Conservation (phyloP, 768 basidiomycete species). For the Rhizopogon vinicolor region DNA sequence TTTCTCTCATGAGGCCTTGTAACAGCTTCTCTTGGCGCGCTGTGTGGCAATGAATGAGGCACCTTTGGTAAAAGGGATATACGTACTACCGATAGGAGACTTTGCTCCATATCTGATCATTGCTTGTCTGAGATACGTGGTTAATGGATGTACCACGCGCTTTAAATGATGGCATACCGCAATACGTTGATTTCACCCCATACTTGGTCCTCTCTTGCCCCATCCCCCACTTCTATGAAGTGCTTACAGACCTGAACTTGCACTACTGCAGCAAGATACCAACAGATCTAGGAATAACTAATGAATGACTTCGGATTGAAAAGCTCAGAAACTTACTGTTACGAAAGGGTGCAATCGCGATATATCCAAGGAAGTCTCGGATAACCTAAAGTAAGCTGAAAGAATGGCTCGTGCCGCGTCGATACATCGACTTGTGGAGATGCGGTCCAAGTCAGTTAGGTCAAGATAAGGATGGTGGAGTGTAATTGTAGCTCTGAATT, state of each 20-base stretch:
- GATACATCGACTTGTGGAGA: constrained; percentile 69
- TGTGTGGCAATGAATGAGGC: constrained; percentile 24
- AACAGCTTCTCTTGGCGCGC: constrained; percentile 80
- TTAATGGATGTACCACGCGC: constrained; percentile 2
- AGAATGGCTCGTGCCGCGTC: constrained; percentile 73
- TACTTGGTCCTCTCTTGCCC: constrained; percentile 65
- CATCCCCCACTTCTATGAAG: constrained; percentile 78
- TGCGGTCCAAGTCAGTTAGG: constrained; percentile 57
- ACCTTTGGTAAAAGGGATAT: neutral
- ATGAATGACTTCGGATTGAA: constrained; percentile 9
- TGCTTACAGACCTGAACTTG: constrained; percentile 85
- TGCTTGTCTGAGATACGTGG: constrained; percentile 50
- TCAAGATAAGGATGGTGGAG: constrained; percentile 83
- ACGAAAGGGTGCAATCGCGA: constrained; percentile 79
- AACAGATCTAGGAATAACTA: constrained; percentile 59
- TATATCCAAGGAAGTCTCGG: constrained; percentile 80
- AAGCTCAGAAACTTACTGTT: constrained; percentile 46
- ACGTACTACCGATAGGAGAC: constrained; percentile 81
- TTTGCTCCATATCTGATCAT: constrained; percentile 78
- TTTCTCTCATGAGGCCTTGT: constrained; percentile 82
- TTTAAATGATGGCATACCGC: constrained; percentile 40
- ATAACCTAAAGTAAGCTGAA: constrained; percentile 68
- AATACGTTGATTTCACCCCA: constrained; percentile 89
- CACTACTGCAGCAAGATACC: constrained; percentile 87
- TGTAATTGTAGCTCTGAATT: constrained; percentile 74